Conservation (phyloP, 2,329 filamentous ascomycete genomes). For the Harringtonia aguacate region DNA sequence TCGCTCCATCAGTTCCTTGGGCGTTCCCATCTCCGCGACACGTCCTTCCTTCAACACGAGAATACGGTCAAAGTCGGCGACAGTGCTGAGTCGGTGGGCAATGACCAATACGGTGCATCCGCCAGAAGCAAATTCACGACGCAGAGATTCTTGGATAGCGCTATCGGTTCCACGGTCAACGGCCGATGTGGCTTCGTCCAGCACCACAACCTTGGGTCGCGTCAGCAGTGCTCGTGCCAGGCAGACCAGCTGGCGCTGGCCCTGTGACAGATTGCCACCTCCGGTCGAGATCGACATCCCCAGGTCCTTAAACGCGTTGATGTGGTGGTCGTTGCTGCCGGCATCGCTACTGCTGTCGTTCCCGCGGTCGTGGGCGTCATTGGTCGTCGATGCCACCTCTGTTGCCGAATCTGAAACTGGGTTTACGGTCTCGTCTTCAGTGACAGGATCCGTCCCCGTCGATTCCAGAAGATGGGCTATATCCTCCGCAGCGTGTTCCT, state of each 20-base stretch:
- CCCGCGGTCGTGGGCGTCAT: neutral
- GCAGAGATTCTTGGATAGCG: slow-evolving; percentile 44
- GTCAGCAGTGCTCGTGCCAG: slow-evolving; percentile 33
- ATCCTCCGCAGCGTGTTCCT: slow-evolving; percentile 6
- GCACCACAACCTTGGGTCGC: slow-evolving; percentile 27
- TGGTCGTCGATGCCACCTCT: slow-evolving; percentile 7
- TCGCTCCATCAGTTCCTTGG: slow-evolving; percentile 26
- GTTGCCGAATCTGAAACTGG: slow-evolving; percentile 7
- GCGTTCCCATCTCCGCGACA: slow-evolving; percentile 31
- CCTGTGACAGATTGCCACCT: slow-evolving; percentile 29
- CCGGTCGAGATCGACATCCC: slow-evolving; percentile 20
- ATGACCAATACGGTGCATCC: slow-evolving; percentile 42
- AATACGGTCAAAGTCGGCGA: slow-evolving; percentile 39
- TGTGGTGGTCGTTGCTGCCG: slow-evolving; percentile 2
- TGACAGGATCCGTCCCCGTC: slow-evolving; percentile 4
- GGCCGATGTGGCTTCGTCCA: slow-evolving; percentile 33
- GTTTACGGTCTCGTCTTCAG: slow-evolving; percentile 12
- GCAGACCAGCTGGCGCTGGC: slow-evolving; percentile 37
- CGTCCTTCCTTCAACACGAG: slow-evolving; percentile 36
- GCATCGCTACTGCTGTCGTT: slow-evolving; percentile 2
- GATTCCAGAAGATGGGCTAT: slow-evolving; percentile 6
- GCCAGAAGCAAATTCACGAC: slow-evolving; percentile 32
- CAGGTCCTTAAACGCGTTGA: slow-evolving; percentile 21
- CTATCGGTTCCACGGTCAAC: slow-evolving; percentile 47
- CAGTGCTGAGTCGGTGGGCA: slow-evolving; percentile 30